phyloP scores from a whole-genome alignment of 306 rosid species.

The Styphnolobium japonicum region DNA sequence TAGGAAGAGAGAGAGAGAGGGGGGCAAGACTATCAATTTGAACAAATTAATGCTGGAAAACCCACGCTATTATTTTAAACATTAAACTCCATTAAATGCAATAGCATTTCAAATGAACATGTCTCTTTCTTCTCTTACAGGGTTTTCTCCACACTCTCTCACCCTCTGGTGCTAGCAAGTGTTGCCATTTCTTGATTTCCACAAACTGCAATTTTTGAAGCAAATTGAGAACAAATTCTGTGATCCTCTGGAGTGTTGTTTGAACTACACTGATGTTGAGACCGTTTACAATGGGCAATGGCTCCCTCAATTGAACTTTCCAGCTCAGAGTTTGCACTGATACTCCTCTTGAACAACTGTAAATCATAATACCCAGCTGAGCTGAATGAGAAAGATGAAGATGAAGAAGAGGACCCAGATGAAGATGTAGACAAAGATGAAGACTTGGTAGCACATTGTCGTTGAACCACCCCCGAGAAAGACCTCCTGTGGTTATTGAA shows the following conservation, averaged over 20 bases:
- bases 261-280: conserved; percentile 45
- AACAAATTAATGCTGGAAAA: conserved; percentile 20
- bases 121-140: conserved; percentile 11
- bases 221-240: conserved; percentile 37
- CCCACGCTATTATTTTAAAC: conserved; percentile 21
- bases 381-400: conserved; percentile 82
- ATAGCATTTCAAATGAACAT: conserved; percentile 30
- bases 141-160: conserved; percentile 13
- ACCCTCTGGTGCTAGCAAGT: conserved; percentile 20
- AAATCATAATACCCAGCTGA: conserved; percentile 58
- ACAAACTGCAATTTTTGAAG: conserved; percentile 39
- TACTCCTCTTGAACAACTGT: conserved; percentile 65
- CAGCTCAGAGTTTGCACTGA: conserved; percentile 64
- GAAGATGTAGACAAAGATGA: conserved; percentile 61
- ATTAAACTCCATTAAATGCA: conserved; percentile 33
- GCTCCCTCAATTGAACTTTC: conserved; percentile 90
- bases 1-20: background rate
- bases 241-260: conserved; percentile 24
- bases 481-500: conserved; percentile 59
- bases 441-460: conserved; percentile 43
- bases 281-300: conserved; percentile 89
- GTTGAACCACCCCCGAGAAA: conserved; percentile 74
- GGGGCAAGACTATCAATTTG: background rate
- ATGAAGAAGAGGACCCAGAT: conserved; percentile 68
- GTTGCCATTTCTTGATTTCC: conserved; percentile 36